These are phyloP conservation scores for Alternaria infectoria DNA, from an alignment of 2,329 filamentous ascomycete genomes.

Conservation along the genomic window DNA sequence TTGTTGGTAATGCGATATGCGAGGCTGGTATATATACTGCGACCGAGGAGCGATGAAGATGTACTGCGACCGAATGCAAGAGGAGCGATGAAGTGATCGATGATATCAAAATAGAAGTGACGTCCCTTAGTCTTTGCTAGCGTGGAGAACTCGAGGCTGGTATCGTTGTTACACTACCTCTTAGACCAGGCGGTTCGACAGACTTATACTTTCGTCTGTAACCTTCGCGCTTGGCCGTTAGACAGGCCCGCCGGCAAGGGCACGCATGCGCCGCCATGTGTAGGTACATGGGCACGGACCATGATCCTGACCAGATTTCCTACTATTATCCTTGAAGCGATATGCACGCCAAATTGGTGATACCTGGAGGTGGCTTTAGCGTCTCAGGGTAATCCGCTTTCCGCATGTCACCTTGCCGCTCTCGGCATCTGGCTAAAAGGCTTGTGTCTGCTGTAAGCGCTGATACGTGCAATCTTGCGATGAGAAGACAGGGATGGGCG, in stretches of 20 bases:
- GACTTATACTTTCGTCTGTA: constrained; percentile 37
- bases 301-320: constrained; percentile 20
- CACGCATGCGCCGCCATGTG: constrained; percentile 37
- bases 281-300: constrained; percentile 36
- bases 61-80: too few relatives aligned
- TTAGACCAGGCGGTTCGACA: constrained; percentile 25
- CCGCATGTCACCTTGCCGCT: constrained; percentile 32
- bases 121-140: neutral
- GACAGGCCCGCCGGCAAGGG: constrained; percentile 33
- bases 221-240: constrained; percentile 33
- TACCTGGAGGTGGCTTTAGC: constrained; percentile 38
- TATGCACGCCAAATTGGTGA: constrained; percentile 41
- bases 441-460: constrained; percentile 33
- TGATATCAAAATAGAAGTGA: neutral
- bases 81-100: neutral
- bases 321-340: constrained; percentile 32
- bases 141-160: constrained; percentile 22
- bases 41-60: neutral
- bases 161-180: constrained; percentile 20
- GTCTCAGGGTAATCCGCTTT: constrained; percentile 24
- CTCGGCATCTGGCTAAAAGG: constrained; percentile 29
- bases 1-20: neutral
- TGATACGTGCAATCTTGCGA: constrained; percentile 37
- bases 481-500: constrained; percentile 23
- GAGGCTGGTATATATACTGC: neutral